Conservation (phyloP, 495 filamentous ascomycete species). For the Letharia lupina region DNA sequence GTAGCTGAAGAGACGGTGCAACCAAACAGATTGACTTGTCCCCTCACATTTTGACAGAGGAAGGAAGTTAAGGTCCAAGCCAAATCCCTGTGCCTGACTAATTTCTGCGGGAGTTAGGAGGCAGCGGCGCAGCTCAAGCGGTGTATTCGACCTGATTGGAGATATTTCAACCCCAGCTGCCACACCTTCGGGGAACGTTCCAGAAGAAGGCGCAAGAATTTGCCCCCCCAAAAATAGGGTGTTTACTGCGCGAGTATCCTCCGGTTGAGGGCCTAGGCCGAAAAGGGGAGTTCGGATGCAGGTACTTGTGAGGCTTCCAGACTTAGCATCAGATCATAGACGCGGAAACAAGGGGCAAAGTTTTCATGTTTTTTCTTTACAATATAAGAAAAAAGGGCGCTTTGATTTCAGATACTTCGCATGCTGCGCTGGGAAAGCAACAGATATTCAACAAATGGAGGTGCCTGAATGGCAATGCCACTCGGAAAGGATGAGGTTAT, state of each 20-base stretch:
- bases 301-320: neutral
- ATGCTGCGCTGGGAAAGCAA: neutral
- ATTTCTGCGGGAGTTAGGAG: neutral
- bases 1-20: neutral
- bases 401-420: neutral
- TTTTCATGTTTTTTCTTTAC: neutral
- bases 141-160: neutral
- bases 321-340: neutral
- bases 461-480: neutral
- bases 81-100: conserved; percentile 6
- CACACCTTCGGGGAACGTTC: neutral
- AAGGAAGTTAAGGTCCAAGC: neutral
- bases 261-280: neutral
- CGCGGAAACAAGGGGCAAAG: neutral
- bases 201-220: neutral
- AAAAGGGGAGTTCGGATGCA: conserved; percentile 2
- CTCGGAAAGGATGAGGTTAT: neutral
- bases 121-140: neutral
- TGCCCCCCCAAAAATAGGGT: neutral
- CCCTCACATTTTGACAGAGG: neutral
- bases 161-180: neutral
- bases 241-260: too few species aligned
- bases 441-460: neutral
- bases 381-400: neutral
- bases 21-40: neutral